Evolutionary conservation across 83 land plant species (phyloP), one percentile per base, ranked within the genome.

Genomic region (Larix sibirica): DNA sequence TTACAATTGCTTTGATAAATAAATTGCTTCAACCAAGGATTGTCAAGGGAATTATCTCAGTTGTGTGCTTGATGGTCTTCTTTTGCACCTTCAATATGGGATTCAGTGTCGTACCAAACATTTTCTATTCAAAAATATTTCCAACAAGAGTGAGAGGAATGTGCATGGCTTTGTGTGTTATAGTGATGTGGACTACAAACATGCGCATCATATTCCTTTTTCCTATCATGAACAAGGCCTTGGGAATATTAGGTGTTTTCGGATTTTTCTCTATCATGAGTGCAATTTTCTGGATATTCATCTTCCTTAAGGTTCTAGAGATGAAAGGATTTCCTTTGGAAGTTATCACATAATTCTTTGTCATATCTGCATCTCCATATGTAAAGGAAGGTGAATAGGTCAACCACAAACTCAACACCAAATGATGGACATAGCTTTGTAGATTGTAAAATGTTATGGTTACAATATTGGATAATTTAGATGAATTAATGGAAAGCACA

Each of bases 91-190:
- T 89, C 70, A 90, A 88, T 26, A 89, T 82, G 21, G 91, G 91
- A n/a, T 87, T 89, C 18, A 90, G 91, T 31, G 90, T 90, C 14
- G 80, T 89, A 24, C 91, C 91, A 58, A 89, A 89, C 82, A 89
- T 89, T 81, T 36, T 87, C 17, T 87, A 90, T 80, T 87, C 90
- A 2, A 90, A 89, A 82, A 89, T 89, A 7, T 89, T 89, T 79
- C 91, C 91, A 18, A 89, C 91, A 20, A 80, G 87, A 9, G 91
- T 84, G 3, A 83, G 91, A 3, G 91, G 91, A 9, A 62, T 83
- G 21, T 84, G 87, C 79, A 77, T 87, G 24, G 90, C 85, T 40
- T 26, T 89, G 6, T 87, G 90, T 58, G 83, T 80, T 14, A 82
- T 84, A 18, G 70, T 85, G 1, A 82, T 80, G 83, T 89, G 87